Evolutionary conservation across 805 yeast genomes (phyloP), one percentile per base, ranked within the genome.

Genomic region (Teunomyces pallodes): DNA sequence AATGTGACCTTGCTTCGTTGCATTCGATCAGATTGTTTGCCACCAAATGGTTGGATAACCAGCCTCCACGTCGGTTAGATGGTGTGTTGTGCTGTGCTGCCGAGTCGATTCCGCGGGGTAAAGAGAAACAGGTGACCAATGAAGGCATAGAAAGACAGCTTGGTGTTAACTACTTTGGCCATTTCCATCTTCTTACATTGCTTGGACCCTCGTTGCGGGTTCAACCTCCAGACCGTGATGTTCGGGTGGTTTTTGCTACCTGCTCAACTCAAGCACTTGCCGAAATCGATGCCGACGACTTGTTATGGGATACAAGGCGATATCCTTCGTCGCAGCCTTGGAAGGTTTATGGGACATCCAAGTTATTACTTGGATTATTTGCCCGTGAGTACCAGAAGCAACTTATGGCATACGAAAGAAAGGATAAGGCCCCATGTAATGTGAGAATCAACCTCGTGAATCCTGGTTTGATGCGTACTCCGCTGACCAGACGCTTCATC

Each of bases 211-310:
- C 94, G 8, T 72, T 94, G 46, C 82, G 87, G 54, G 84, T 83
- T 1, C 99, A 94, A 69, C 95, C 97, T 2, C 89, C 96, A 0
- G 98, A 91, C 66, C 77, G 99, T 54, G 98, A 91, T 60, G 96
- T 94, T 2, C 74, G 97, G 40, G 80, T 94, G 4, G 63, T 94
- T 2, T 55, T 90, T n/a, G 79, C 91, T 0, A 78, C 90, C 1
- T 94, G 99, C 66, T 69, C 87, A 52, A 72, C 90, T 9, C 94
- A 89, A 53, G 80, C 89, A 1, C 60, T 87, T 66, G 97, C 88
- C 1, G 76, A 76, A 10, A 60, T 92, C 13, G 84, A 86, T 49
- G 66, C 71, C 10, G 90, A 86, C 59, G 77, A 72, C 50, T 74
- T 90, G 17, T 72, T 88, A 45, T 86, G 87, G 84, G 77, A 77